Base-by-base conservation (phyloP, 192 early-diverging fungal species). In the Spinellus fusiger region DNA sequence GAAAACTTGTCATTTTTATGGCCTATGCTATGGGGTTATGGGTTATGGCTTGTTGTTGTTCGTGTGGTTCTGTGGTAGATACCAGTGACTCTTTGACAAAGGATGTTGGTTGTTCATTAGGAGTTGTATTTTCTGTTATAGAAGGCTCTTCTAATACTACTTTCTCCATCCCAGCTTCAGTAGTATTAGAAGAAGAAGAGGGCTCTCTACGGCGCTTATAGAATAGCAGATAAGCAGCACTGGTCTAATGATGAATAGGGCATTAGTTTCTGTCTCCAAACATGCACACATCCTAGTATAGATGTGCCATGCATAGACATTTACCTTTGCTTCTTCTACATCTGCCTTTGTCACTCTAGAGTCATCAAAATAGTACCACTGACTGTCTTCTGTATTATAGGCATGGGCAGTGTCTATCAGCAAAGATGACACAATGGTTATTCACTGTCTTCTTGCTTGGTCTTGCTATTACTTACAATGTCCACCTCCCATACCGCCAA, bases 361-460 rank as follows among this genome's bases (percentile, higher is more conserved):
- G 68, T 93, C 89, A 69, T 93, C 85, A 61, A 89, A 90, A 62
- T 91, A 83, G 70, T 90, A 92, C 91, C 91, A 91, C 34, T 78
- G 27, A 40, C 62, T 66, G 62, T 88, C 82, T 37, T 84, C 62
- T 18, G 75, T 66, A 59, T 85, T 89, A 62, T 80, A 79, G 18
- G 87, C 88, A 69, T 89, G 89, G 0, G 89, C 89, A 25, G 91
- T 93, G 57, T 92, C 72, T 74, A 61, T 18, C 48, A 28, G n/a
- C 27, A 35, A 12, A 44, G 37, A 5, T 7, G 40, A 65, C 33
- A 6, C n/a, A n/a, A n/a, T n/a, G 15, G 5, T 12, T 33, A 34
- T 34, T 46, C 16, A 49, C 9, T 18, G 0, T 31, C 16, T 4
- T 29, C 28, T 37, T 47, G 15, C 13, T 33, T 16, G 18, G 0